phyloP scores from a whole-genome alignment of 176 grass and related monocot species.

The Cenchrus fungigraminus region DNA sequence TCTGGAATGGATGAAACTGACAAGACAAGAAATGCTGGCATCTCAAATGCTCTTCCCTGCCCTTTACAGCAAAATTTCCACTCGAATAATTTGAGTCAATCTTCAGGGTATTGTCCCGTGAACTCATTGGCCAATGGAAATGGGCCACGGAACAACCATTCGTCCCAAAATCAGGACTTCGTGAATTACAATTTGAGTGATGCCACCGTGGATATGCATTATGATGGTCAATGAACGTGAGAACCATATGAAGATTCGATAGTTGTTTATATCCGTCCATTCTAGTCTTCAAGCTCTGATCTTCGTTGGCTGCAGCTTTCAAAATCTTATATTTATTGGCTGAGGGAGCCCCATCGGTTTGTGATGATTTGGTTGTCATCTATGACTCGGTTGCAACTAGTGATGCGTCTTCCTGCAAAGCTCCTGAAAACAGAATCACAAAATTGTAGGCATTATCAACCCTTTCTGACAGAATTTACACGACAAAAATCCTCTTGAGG shows the following conservation, averaged over 20 bases:
- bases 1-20: constrained; percentile 33
- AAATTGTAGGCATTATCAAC: neutral
- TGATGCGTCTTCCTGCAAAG: neutral
- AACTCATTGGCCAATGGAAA: constrained; percentile 9
- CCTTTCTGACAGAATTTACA: constrained; percentile 19
- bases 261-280: neutral
- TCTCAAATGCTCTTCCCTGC: constrained; percentile 44
- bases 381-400: neutral
- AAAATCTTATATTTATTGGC: constrained; percentile 19
- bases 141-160: constrained; percentile 22
- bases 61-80: constrained; percentile 31
- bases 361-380: constrained; percentile 26
- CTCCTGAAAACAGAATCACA: neutral
- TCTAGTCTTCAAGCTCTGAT: constrained; percentile 13
- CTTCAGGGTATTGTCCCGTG: constrained; percentile 15
- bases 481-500: constrained; percentile 7
- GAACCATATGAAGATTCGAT: constrained; percentile 35
- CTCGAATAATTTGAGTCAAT: constrained; percentile 31
- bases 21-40: constrained; percentile 34
- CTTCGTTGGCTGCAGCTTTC: constrained; percentile 16
- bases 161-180: constrained; percentile 16
- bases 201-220: constrained; percentile 52
- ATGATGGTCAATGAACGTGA: constrained; percentile 23
- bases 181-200: constrained; percentile 23
- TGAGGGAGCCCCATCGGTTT: neutral